Conservation (phyloP, 352 stramenopile species). For the Phytophthora parvispora region DNA sequence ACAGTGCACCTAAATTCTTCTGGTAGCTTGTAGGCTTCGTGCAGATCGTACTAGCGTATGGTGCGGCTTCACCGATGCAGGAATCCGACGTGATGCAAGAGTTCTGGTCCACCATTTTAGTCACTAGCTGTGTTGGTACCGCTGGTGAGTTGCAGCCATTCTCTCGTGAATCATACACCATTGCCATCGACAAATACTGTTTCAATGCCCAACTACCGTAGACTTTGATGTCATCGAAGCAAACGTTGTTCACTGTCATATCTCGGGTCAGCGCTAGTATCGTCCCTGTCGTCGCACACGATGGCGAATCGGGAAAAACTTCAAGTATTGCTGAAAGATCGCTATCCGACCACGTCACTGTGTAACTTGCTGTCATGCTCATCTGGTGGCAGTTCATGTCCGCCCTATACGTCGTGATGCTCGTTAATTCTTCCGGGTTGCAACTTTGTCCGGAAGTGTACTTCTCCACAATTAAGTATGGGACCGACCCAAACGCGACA, state of each 20-base stretch:
- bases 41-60: constrained; percentile 7
- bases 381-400: constrained; percentile 21
- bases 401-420: constrained; percentile 12
- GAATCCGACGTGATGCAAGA: background rate
- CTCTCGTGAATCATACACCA: background rate
- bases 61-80: background rate
- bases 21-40: constrained; percentile 1
- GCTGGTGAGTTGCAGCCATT: background rate
- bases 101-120: background rate
- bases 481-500: background rate
- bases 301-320: background rate
- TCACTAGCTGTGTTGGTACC: background rate
- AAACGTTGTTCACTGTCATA: background rate
- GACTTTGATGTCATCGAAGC: constrained; percentile 6
- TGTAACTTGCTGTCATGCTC: background rate
- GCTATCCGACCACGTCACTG: background rate
- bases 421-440: background rate
- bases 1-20: background rate
- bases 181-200: background rate
- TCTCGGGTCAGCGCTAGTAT: background rate
- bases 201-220: background rate
- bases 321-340: background rate
- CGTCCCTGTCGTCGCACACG: background rate
- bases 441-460: constrained; percentile 1
- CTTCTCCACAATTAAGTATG: background rate